Evolutionary conservation across 2,329 filamentous ascomycete genomes (phyloP).

Genomic region (Mycosphaerelloides madeirae): DNA sequence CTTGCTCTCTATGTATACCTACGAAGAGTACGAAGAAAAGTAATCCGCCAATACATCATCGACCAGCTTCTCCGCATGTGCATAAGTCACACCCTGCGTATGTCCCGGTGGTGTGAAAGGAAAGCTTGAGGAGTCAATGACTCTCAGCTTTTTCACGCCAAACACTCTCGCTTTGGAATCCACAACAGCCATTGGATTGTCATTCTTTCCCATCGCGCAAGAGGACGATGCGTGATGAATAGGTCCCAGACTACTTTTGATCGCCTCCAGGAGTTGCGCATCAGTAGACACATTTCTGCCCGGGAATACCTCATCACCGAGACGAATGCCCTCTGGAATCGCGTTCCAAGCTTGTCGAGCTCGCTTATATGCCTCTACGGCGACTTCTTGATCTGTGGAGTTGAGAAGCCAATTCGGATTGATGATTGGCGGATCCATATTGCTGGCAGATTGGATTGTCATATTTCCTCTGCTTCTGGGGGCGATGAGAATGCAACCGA

Average conservation of each 20-base stretch:
- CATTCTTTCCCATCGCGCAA: slow-evolving; percentile 25
- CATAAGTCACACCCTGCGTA: slow-evolving; percentile 23
- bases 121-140: slow-evolving; percentile 36
- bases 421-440: slow-evolving; percentile 30
- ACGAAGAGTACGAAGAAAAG: not conserved
- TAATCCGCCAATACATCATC: slow-evolving; percentile 13
- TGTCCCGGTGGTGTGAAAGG: slow-evolving; percentile 36
- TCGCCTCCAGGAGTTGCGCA: slow-evolving; percentile 38
- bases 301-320: slow-evolving; percentile 37
- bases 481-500: slow-evolving; percentile 29
- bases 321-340: slow-evolving; percentile 21
- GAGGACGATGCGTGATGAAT: slow-evolving; percentile 16
- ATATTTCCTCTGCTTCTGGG: slow-evolving; percentile 36
- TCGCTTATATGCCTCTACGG: slow-evolving; percentile 32
- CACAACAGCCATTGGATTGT: slow-evolving; percentile 34
- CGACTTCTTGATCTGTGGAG: slow-evolving; percentile 31
- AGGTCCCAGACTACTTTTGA: slow-evolving; percentile 17
- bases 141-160: slow-evolving; percentile 35
- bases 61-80: slow-evolving; percentile 19
- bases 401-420: slow-evolving; percentile 36
- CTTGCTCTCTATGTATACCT: too few relatives aligned
- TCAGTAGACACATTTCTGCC: slow-evolving; percentile 39
- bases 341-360: slow-evolving; percentile 28
- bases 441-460: slow-evolving; percentile 29
- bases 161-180: slow-evolving; percentile 36